Conservation (phyloP, 495 filamentous ascomycete species). For the Xylaria grammica region DNA sequence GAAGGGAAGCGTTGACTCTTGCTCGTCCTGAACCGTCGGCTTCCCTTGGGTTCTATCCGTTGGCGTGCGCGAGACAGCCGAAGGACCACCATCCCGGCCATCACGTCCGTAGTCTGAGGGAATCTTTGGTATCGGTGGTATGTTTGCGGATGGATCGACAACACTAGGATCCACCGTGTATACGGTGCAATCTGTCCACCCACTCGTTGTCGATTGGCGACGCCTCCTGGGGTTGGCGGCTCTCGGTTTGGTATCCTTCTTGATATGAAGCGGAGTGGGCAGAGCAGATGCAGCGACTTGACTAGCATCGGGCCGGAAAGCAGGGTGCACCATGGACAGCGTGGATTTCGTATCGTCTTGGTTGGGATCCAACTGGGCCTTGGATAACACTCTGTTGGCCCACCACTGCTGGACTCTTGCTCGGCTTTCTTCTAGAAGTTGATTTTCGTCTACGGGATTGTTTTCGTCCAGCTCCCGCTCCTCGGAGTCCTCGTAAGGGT, state of each 20-base stretch:
- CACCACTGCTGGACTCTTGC: conserved; percentile 33
- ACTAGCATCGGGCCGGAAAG: conserved; percentile 26
- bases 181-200: conserved; percentile 31
- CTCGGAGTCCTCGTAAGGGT: conserved; percentile 12
- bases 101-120: conserved; percentile 23
- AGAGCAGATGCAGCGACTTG: conserved; percentile 26
- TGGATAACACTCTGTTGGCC: conserved; percentile 18
- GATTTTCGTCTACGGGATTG: conserved; percentile 17
- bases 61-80: not conserved
- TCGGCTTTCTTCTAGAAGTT: conserved; percentile 24
- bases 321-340: conserved; percentile 35
- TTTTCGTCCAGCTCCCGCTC: conserved; percentile 11
- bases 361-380: not conserved
- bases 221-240: too few relatives aligned
- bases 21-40: not conserved
- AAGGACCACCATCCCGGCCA: not conserved
- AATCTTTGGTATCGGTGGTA: conserved; percentile 26
- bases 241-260: conserved; percentile 6
- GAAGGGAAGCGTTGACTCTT: not conserved
- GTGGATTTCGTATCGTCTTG: conserved; percentile 29
- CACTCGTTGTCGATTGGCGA: not conserved
- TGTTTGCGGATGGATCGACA: not conserved
- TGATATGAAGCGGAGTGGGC: conserved; percentile 27
- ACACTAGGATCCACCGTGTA: conserved; percentile 17
- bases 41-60: not conserved